Evolutionary conservation across 176 grass and related monocot genomes (phyloP), one percentile per base, ranked within the genome.

Genomic region (Oryza rufipogon): DNA sequence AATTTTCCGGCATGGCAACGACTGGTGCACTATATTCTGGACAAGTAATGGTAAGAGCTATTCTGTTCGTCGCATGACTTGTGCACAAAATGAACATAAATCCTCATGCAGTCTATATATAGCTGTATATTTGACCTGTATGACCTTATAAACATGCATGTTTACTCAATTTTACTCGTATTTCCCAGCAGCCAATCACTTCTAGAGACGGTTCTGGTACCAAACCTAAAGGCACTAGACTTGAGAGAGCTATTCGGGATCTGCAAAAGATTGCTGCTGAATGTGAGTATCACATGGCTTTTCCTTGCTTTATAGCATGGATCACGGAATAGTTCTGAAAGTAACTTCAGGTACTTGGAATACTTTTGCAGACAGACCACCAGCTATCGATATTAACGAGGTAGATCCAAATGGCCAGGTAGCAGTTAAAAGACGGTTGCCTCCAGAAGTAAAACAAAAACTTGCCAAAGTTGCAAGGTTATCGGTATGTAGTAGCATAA

Each of bases 401-500:
- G 84, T 86, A 66, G 97, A 99, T 70, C 91, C 90, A 81, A 84
- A 84, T 87, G 78, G 70, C 58, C 92, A 92, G 65, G 86, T 86
- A 86, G 72, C 90, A 71, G 79, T 96, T 84, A 96, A 99, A 89
- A 90, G 97, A 54, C 89, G 97, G 76, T 87, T 99, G 85, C 97
- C 97, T 54, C 91, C 77, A 73, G 91, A 96, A 87, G 91, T 99
- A 44, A 99, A 99, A 64, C 88, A 86, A 86, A 99, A 94, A 73
- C 97, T 99, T 67, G 90, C 93, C 73, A 99, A 96, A 88, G 97
- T 99, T 94, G 97, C 97, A 80, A 93, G 93, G 93, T 61, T 99
- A 80, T 96, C 97, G 89, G 97, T 99, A 94, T 80, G 91, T 90
- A 34, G 73, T 70, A 81, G 11, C 52, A 81, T 38, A 46, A 47